phyloP scores from a whole-genome alignment of 176 grass and related monocot species.

The Miscanthus lutarioriparius region DNA sequence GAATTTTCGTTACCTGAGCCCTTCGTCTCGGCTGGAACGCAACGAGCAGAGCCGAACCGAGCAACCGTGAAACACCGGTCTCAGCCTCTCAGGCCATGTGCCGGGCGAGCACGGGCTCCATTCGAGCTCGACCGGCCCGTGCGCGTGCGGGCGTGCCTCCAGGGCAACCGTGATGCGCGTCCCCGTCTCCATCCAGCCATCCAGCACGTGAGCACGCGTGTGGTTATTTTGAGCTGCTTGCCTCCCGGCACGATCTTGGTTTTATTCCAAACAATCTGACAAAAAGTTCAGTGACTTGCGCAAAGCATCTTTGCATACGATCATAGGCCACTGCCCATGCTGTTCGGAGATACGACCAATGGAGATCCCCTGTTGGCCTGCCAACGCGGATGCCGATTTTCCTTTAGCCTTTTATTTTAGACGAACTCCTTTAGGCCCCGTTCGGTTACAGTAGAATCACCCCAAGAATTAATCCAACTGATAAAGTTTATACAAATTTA shows the following conservation, averaged over 20 bases:
- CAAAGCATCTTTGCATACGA: constrained; percentile 2
- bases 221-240: background rate
- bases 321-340: background rate
- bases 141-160: background rate
- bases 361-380: background rate
- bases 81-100: constrained; percentile 15
- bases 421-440: no score
- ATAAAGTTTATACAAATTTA: no score
- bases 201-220: background rate
- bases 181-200: background rate
- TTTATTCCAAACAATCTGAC: constrained; percentile 27
- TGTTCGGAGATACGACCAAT: background rate
- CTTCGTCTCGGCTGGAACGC: background rate
- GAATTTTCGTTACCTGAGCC: no score
- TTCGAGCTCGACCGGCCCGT: background rate
- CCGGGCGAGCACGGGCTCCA: background rate
- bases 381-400: background rate
- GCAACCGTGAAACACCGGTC: background rate
- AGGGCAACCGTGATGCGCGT: constrained; percentile 9
- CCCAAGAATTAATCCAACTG: no score
- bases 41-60: background rate
- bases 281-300: constrained; percentile 1
- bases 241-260: constrained; percentile 32
- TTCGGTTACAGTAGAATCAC: no score
- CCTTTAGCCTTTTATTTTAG: constrained; percentile 8